Percentiles rank a stretch among this genome's conserved stretches.
Evolutionary conservation across 2,329 filamentous ascomycete genomes (phyloP).

Genomic region (Phaeosphaeriaceae sp.): DNA sequence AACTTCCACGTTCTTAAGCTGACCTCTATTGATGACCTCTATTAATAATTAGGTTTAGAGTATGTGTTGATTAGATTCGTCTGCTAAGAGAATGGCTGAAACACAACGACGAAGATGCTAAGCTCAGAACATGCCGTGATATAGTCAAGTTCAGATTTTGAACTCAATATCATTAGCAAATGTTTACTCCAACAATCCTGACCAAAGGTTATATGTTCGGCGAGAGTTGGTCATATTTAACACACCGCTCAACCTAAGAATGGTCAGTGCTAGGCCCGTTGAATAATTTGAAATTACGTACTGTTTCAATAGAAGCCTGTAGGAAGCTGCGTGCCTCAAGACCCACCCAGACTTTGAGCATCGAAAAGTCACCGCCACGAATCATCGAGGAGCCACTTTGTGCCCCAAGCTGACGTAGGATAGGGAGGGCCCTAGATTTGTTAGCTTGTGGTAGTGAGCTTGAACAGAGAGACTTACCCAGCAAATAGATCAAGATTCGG

Average conservation of each 20-base stretch:
- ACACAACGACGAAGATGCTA: too few species aligned
- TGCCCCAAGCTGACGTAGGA: slow-evolving; percentile 84
- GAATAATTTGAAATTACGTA: slow-evolving; percentile 53
- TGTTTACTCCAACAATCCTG: too few species aligned
- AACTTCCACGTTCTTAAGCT: too few species aligned
- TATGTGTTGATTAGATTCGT: too few species aligned
- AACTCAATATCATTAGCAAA: too few species aligned
- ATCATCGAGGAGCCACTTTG: slow-evolving; percentile 68
- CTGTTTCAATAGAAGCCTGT: slow-evolving; percentile 87
- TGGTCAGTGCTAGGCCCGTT: slow-evolving; percentile 4
- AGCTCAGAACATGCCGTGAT: too few species aligned
- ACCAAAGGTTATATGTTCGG: slow-evolving; percentile 72
- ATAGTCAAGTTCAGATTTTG: too few species aligned
- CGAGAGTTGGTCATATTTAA: slow-evolving; percentile 87
- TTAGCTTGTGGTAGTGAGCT: slow-evolving; percentile 13
- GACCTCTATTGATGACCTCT: too few species aligned
- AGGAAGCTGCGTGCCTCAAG: slow-evolving; percentile 88
- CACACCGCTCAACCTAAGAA: slow-evolving; percentile 77
- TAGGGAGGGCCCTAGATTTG: slow-evolving; percentile 75
- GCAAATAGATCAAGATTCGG: slow-evolving; percentile 86
- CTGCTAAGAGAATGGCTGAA: too few species aligned
- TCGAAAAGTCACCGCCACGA: slow-evolving; percentile 60
- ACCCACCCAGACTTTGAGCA: slow-evolving; percentile 91
- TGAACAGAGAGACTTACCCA: slow-evolving; percentile 56
- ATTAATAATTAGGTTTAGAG: too few species aligned